phyloP scores from a whole-genome alignment of 257 asterid genomes.

The Dorcoceras hygrometricum region DNA sequence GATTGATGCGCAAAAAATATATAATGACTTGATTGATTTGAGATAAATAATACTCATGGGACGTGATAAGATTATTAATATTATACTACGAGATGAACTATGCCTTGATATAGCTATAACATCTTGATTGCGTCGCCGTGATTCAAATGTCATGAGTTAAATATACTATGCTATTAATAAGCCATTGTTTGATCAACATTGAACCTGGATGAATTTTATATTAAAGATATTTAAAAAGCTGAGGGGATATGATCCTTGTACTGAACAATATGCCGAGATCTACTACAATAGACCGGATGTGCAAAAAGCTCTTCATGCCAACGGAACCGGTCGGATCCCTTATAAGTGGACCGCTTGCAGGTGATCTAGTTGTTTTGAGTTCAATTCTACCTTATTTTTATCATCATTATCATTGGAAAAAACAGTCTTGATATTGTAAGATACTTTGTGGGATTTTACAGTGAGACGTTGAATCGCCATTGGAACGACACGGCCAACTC shows the following conservation, averaged over 20 bases:
- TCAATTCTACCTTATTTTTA: too few relatives aligned
- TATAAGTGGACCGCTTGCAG: constrained; percentile 99
- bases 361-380: constrained; percentile 28
- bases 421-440: neutral
- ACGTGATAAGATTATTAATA: too few relatives aligned
- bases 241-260: constrained; percentile 90
- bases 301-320: constrained; percentile 90
- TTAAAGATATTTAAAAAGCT: constrained; percentile 35
- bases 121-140: too few relatives aligned
- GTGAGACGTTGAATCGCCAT: constrained; percentile 82
- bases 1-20: too few relatives aligned
- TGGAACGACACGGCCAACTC: constrained; percentile 93
- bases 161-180: too few relatives aligned
- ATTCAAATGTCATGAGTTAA: too few relatives aligned
- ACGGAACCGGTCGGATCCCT: constrained; percentile 56
- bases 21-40: too few relatives aligned
- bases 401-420: too few relatives aligned
- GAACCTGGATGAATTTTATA: neutral
- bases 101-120: too few relatives aligned
- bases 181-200: too few relatives aligned
- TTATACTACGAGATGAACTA: too few relatives aligned
- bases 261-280: constrained; percentile 79
- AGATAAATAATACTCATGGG: too few relatives aligned
- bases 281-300: constrained; percentile 86
- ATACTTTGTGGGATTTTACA: constrained; percentile 10